Evolutionary conservation across 257 asterid species (phyloP), one percentile per base, ranked within the genome.

Genomic region (Thymus mandschuricus): DNA sequence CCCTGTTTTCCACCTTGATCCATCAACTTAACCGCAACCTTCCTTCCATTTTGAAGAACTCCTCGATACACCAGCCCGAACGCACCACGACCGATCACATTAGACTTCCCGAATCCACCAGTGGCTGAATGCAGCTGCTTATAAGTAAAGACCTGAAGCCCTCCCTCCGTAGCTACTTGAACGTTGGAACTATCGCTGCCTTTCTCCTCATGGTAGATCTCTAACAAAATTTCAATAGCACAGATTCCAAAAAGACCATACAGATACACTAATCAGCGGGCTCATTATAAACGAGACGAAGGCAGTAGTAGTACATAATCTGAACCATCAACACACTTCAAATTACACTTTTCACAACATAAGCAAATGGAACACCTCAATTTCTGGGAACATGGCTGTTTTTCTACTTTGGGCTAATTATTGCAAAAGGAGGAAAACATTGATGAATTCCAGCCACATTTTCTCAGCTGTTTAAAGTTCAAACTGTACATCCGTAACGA

Each of bases 91-190:
- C 98, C 98, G 13, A 93, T 85, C 76, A 93, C 83, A 75, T 88
- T 90, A 35, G 96, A 83, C 86, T 90, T 93, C 60, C 87, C 88
- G 55, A 93, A 84, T 60, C 97, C 96, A 30, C 98, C 88, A n/a
- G 96, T 87, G 45, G 97, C 96, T 8, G 93, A 86, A 68, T 87
- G 96, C 71, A 93, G 87, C 88, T 93, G 96, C 92, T 90, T 93
- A 84, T 82, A 87, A 61, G 93, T 86, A 83, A 88, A 93, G 38
- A 91, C 78, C 50, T 78, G 92, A 75, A 87, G 83, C 65, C 93
- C 91, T 81, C 73, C 86, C 65, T 82, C 94, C 4, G 81, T 77
- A 10, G 86, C 73, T 70, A 85, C 73, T 84, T 84, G 79, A 62
- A 85, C 73, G 75, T 83, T 75, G 45, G 79, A 60, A 29, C 61